Conservation (phyloP, 805 yeast species). For the Candida patagonica region DNA sequence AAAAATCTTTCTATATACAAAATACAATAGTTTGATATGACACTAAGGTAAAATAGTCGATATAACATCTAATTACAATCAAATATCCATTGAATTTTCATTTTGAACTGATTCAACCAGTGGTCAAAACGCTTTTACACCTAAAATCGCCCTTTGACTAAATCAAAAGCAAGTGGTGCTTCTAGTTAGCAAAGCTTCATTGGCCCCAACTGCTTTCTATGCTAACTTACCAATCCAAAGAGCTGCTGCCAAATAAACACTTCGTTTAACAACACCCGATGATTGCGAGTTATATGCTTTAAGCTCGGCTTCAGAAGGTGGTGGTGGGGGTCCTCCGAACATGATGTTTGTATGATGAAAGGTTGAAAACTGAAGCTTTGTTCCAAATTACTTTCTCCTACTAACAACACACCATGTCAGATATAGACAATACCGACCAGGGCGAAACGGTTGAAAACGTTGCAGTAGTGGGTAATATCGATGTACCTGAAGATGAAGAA, state of each 20-base stretch:
- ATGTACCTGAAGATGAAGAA: constrained; percentile 17
- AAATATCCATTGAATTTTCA: too few relatives aligned
- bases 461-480: constrained; percentile 4
- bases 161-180: constrained; percentile 32
- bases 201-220: too few relatives aligned
- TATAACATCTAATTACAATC: too few relatives aligned
- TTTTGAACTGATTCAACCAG: too few relatives aligned
- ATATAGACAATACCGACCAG: not conserved
- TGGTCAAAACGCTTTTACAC: too few relatives aligned
- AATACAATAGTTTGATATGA: too few relatives aligned
- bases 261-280: constrained; percentile 22
- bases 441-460: not conserved
- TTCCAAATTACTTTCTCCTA: not conserved
- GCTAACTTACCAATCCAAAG: constrained; percentile 30
- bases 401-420: not conserved
- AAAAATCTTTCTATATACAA: too few relatives aligned
- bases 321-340: constrained; percentile 32
- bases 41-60: too few relatives aligned
- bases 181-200: not conserved
- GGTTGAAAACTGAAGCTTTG: not conserved
- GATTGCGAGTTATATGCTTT: constrained; percentile 25
- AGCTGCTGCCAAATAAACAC: constrained; percentile 29
- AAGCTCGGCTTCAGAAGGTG: constrained; percentile 31
- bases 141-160: constrained; percentile 30
- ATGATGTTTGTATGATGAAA: constrained; percentile 13